These are phyloP conservation scores for Aspergillus indologenus DNA, from an alignment of 495 filamentous ascomycete species.

Conservation along the genomic window DNA sequence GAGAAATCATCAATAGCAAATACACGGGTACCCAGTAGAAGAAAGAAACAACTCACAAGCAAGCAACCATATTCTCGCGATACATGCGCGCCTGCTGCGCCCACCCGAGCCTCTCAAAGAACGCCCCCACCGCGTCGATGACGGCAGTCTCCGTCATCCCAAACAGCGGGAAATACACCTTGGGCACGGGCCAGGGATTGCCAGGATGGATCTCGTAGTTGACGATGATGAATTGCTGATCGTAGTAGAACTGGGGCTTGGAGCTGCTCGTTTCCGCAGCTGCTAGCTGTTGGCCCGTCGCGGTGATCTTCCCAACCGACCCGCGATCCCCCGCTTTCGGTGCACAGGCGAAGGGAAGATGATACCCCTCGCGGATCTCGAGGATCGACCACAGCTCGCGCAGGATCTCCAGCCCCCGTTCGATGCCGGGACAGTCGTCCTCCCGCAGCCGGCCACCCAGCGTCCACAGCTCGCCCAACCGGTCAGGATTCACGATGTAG, in stretches of 20 bases:
- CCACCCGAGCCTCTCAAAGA: slow-evolving; percentile 5
- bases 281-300: no score
- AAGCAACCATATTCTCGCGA: not conserved
- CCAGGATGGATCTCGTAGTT: not conserved
- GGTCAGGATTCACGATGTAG: not conserved
- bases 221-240: not conserved
- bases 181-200: not conserved
- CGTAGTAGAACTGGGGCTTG: not conserved
- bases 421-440: not conserved
- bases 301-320: no score
- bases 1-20: no score
- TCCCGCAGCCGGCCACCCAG: not conserved
- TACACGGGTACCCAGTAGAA: not conserved
- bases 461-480: not conserved
- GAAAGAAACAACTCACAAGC: not conserved
- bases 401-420: slow-evolving; percentile 1
- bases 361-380: slow-evolving; percentile 7
- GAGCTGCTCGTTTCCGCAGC: not conserved
- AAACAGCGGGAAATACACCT: slow-evolving; percentile 10
- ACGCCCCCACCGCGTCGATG: slow-evolving; percentile 2
- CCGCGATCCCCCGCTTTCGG: not conserved
- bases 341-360: not conserved
- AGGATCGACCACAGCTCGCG: slow-evolving; percentile 10
- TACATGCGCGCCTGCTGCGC: not conserved
- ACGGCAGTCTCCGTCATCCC: slow-evolving; percentile 6